phyloP scores from a whole-genome alignment of 306 rosid genomes.

The barrel medic (Medicago truncatula) region MtrunA17r5.0-ANR NC_053049.1:34989001-34989500 shows the following conservation, averaged over 20 bases:
- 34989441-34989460: background rate
- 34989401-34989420: no score
- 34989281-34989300: conserved; percentile 25
- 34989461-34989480: background rate
- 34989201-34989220: background rate
- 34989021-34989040: conserved; percentile 39
- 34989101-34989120: conserved; percentile 87
- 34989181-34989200: conserved; percentile 7
- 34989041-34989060: conserved; percentile 37
- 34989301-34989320: conserved; percentile 35
- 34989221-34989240: conserved; percentile 1
- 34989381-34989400: conserved; percentile 5
- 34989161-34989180: background rate
- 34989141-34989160: conserved; percentile 54
- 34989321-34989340: conserved; percentile 44
- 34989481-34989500: background rate
- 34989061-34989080: conserved; percentile 25
- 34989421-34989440: background rate
- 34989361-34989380: background rate
- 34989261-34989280: conserved; percentile 29
- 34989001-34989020: conserved; percentile 28
- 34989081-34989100: conserved; percentile 33
- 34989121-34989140: conserved; percentile 61
- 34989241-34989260: conserved; percentile 23
- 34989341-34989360: background rate